A percentile compares a stretch with the other conserved stretches of the same genome.
Conservation (phyloP, 176 grass and related monocot species). For the Eleusine indica region DNA sequence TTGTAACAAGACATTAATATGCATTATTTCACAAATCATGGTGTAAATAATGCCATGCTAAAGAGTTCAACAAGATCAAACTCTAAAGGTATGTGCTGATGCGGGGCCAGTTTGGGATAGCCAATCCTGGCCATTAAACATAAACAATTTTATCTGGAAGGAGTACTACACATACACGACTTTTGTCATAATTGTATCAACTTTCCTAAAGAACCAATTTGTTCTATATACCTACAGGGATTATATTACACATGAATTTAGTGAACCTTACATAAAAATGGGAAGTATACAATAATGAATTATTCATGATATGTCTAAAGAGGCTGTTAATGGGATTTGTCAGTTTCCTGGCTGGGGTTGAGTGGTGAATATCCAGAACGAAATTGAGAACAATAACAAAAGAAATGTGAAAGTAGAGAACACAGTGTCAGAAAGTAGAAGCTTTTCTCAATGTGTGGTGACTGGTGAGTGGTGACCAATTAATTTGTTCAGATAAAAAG, state of each 20-base stretch:
- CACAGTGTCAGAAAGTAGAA: neutral
- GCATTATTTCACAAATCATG: neutral
- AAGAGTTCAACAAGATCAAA: neutral
- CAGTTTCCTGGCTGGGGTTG: neutral
- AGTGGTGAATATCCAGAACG: neutral
- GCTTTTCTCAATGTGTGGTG: neutral
- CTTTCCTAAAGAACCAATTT: neutral
- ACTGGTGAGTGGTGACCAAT: neutral
- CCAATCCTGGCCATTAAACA: neutral
- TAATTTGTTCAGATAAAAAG: neutral
- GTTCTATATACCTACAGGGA: neutral
- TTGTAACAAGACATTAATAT: conserved; percentile 13
- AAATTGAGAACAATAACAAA: conserved; percentile 16
- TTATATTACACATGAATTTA: neutral
- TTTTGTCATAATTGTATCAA: neutral
- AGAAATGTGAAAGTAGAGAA: neutral
- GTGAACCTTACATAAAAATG: neutral
- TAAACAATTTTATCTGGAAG: neutral
- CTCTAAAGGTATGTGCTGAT: conserved; percentile 8
- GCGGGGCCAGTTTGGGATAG: neutral
- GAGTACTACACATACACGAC: neutral
- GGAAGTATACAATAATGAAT: neutral
- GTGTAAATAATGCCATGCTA: neutral
- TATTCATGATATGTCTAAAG: neutral
- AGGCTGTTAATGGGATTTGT: neutral